Evolutionary conservation across 139 green algal genomes (phyloP).

Genomic region (Tetradesmus obliquus): DNA sequence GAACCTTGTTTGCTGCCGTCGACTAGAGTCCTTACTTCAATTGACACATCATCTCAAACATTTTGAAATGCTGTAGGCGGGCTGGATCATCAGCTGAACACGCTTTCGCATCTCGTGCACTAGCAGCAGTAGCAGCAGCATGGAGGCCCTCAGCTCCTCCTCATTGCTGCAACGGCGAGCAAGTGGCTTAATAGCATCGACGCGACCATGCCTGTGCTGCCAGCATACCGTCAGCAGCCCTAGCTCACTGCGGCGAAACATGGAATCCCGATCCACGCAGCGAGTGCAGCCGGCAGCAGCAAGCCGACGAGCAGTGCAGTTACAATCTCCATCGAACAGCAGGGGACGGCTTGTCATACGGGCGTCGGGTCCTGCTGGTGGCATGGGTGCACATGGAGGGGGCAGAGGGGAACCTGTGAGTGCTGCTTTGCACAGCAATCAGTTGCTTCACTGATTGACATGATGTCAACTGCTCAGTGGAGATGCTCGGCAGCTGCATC

Average conservation of each 20-base stretch:
- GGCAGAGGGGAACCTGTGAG: constrained; percentile 54
- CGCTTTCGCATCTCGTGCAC: not conserved
- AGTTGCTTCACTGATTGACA: not conserved
- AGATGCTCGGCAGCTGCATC: not conserved
- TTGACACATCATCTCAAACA: too few relatives aligned
- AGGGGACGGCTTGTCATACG: constrained; percentile 31
- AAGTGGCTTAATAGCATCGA: constrained; percentile 1
- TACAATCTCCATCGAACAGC: not conserved
- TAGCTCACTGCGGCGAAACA: constrained; percentile 10
- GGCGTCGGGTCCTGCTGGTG: constrained; percentile 51
- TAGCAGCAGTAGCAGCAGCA: constrained; percentile 7
- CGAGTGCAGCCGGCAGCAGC: not conserved
- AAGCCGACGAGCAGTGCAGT: not conserved
- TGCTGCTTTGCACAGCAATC: not conserved
- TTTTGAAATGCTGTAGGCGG: not conserved
- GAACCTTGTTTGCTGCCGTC: too few relatives aligned
- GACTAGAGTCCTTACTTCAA: too few relatives aligned
- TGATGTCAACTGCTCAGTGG: not conserved
- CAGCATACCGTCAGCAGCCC: constrained; percentile 9
- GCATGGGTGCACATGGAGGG: constrained; percentile 49
- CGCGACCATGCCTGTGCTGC: constrained; percentile 25
- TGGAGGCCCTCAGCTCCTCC: not conserved
- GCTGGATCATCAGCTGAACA: not conserved
- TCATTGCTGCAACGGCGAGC: not conserved
- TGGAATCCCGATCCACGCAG: not conserved